These are phyloP conservation scores for Moelleriella libera DNA, from an alignment of 2,329 filamentous ascomycete genomes.

Conservation along the genomic window DNA sequence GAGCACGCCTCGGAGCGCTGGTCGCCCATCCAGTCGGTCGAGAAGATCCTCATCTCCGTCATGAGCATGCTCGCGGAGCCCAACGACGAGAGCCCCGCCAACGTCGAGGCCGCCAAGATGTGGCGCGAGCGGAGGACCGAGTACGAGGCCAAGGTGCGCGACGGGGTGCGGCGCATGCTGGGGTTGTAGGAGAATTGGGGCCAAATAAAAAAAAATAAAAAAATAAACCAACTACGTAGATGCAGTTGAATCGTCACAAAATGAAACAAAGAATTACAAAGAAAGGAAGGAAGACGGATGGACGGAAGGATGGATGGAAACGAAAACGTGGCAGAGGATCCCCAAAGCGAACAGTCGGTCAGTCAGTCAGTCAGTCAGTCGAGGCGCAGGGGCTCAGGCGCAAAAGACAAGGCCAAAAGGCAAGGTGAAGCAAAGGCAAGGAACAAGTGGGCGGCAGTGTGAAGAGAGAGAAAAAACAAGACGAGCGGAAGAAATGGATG, in stretches of 20 bases:
- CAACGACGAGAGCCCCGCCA: conserved; percentile 92
- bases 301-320: too few relatives aligned
- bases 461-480: too few relatives aligned
- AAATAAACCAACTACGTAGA: not conserved
- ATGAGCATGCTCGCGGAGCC: conserved; percentile 98
- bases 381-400: too few relatives aligned
- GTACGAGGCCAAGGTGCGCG: conserved; percentile 76
- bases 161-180: conserved; percentile 65
- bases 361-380: too few relatives aligned
- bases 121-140: conserved; percentile 75
- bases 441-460: too few relatives aligned
- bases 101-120: conserved; percentile 92
- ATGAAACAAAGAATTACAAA: not conserved
- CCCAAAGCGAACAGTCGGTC: too few relatives aligned
- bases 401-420: too few relatives aligned
- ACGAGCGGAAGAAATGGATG: too few relatives aligned
- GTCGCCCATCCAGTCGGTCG: conserved; percentile 92
- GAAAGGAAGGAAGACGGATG: not conserved
- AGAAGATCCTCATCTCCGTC: conserved; percentile 92
- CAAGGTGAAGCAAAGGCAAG: too few relatives aligned
- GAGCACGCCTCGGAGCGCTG: conserved; percentile 91
- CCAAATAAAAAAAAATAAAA: not conserved
- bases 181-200: conserved; percentile 42
- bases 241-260: too few relatives aligned
- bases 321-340: too few relatives aligned